phyloP scores from a whole-genome alignment of 2,329 filamentous ascomycete species.

The Aspergillus pseudoviridinutans region DNA sequence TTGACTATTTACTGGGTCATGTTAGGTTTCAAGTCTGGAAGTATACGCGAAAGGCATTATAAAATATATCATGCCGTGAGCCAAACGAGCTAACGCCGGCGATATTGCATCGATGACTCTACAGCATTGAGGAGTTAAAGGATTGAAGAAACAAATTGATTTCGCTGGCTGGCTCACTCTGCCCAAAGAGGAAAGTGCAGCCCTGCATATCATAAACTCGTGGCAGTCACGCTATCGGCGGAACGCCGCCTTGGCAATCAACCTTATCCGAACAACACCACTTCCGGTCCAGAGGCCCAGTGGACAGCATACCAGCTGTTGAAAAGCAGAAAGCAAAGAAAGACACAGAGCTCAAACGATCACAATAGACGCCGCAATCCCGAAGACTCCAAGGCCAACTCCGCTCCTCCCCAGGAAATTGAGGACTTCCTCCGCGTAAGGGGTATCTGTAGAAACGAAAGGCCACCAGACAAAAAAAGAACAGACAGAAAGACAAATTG shows the following conservation, averaged over 20 bases:
- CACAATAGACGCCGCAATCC: neutral
- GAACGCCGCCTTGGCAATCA: conserved; percentile 3
- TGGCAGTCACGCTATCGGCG: neutral
- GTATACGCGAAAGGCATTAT: neutral
- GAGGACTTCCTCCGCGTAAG: neutral
- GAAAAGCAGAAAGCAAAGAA: neutral
- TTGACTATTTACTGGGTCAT: no score
- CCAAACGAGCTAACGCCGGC: neutral
- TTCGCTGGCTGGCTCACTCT: neutral
- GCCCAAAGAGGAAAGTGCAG: neutral
- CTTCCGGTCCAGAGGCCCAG: neutral
- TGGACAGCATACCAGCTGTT: neutral
- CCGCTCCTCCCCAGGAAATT: neutral
- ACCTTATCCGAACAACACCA: conserved; percentile 2
- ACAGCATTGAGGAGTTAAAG: neutral
- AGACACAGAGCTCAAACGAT: neutral
- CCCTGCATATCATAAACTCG: neutral
- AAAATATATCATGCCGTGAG: neutral
- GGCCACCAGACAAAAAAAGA: neutral
- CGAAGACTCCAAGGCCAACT: neutral
- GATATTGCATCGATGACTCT: neutral
- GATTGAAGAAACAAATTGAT: neutral
- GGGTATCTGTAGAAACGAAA: neutral
- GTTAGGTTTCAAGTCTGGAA: neutral
- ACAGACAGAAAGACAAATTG: neutral